Base-by-base conservation (phyloP, 441 rosid genomes). In the Pelargonium cotyledonis region DNA sequence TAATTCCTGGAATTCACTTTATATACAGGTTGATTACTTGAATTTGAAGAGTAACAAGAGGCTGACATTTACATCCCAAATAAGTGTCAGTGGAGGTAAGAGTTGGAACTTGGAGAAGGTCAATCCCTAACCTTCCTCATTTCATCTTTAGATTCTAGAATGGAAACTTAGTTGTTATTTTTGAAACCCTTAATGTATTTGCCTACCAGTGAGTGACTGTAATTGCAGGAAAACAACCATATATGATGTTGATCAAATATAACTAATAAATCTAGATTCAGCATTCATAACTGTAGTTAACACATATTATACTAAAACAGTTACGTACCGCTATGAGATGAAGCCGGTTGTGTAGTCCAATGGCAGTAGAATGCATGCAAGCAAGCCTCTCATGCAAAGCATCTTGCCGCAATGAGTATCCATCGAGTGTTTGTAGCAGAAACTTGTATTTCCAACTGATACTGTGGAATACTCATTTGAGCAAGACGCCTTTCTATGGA, bases 41-140 rank as follows among this genome's bases (percentile, higher is more conserved):
- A 89, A 90, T 78, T 80, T 93, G 83, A 93, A 86, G 89, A 90
- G 80, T 51, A 84, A 84, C 67, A 82, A 85, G 81, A 86, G 96
- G 80, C 72, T 85, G 74, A 41, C 65, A 66, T 87, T 79, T 73
- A 82, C 86, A 26, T 81, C 82, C 6, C 79, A 53, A 47, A 70
- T 57, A 72, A 80, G 70, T 68, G 78, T 55, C 69, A 51, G 73
- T 49, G 87, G 84, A 73, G 85, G 74, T 69, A 85, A 82, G 65
- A 72, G 69, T 70, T 89, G 96, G 97, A 79, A 82, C 76, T 79
- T 82, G 55, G 88, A 79, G 83, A 85, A 71, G 74, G 77, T 85
- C 76, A 89, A 84, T 63, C 89, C 88, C 23, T 86, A 73, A 78
- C 46, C 69, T 65, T 58, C 12, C 44, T 44, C 16, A 63, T 63